Evolutionary conservation across 2,329 filamentous ascomycete genomes (phyloP).

Genomic region (Zymoseptoria tritici): DNA sequence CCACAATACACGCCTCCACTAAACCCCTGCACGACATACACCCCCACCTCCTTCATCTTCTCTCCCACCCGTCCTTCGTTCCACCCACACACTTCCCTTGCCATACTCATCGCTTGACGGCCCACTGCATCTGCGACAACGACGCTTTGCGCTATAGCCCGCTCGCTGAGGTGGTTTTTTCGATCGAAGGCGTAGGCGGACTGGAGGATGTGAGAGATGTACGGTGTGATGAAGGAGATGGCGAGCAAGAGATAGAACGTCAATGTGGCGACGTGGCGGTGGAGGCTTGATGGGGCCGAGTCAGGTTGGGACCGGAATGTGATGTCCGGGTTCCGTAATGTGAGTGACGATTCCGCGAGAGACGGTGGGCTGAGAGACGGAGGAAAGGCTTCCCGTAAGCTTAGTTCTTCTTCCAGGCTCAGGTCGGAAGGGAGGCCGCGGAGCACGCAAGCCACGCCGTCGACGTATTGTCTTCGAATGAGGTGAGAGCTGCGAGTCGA

Average conservation of each 20-base stretch:
- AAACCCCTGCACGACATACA: conserved; percentile 58
- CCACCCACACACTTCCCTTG: conserved; percentile 51
- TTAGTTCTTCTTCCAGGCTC: conserved; percentile 46
- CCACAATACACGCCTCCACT: conserved; percentile 62
- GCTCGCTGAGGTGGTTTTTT: conserved; percentile 57
- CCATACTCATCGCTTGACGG: conserved; percentile 45
- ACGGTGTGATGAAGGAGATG: conserved; percentile 54
- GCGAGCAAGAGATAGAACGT: conserved; percentile 43
- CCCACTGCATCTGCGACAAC: conserved; percentile 49
- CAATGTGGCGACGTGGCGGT: conserved; percentile 15
- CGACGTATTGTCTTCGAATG: conserved; percentile 56
- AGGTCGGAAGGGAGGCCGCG: conserved; percentile 54
- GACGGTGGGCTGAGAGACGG: not conserved
- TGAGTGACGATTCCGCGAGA: conserved; percentile 4
- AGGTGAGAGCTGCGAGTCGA: conserved; percentile 39
- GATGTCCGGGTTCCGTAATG: not conserved
- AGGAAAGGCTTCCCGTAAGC: conserved; percentile 48
- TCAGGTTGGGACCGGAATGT: not conserved
- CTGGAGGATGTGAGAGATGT: conserved; percentile 48
- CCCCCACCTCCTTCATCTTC: conserved; percentile 46
- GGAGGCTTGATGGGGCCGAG: conserved; percentile 14
- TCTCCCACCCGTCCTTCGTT: conserved; percentile 59
- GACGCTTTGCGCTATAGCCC: conserved; percentile 46
- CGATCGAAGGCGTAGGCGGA: conserved; percentile 57
- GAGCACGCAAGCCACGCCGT: conserved; percentile 57